Percentiles rank a stretch among this genome's conserved stretches.
Evolutionary conservation across 2,329 filamentous ascomycete species (phyloP).

Genomic region (Claviceps paspali): DNA sequence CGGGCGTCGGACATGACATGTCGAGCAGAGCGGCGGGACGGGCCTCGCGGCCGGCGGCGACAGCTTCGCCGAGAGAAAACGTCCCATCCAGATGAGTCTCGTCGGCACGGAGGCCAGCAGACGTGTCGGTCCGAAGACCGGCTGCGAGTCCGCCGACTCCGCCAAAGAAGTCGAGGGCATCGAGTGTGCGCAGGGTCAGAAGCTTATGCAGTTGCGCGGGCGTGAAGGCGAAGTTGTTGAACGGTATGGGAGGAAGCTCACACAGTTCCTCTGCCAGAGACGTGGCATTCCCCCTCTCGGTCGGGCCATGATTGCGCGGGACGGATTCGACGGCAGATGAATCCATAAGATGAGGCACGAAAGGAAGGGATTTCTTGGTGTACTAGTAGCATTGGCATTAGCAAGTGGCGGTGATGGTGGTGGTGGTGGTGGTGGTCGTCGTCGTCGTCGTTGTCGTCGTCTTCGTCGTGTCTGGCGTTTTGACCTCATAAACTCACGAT

Average conservation of each 20-base stretch:
- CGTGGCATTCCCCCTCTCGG: slow-evolving; percentile 6
- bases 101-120: slow-evolving; percentile 33
- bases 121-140: slow-evolving; percentile 33
- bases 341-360: too few relatives aligned
- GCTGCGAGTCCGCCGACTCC: slow-evolving; percentile 35
- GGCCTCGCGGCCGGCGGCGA: slow-evolving; percentile 20
- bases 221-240: slow-evolving; percentile 37
- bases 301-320: slow-evolving; percentile 1
- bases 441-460: too few relatives aligned
- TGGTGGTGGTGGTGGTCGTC: too few relatives aligned
- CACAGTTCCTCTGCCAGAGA: slow-evolving; percentile 11
- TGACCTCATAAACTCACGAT: too few relatives aligned
- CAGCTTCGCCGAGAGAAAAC: slow-evolving; percentile 34
- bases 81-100: slow-evolving; percentile 29
- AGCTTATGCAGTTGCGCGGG: slow-evolving; percentile 38
- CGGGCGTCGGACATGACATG: slow-evolving; percentile 8
- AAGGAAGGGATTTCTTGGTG: too few relatives aligned
- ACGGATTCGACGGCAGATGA: background rate
- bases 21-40: slow-evolving; percentile 13
- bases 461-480: too few relatives aligned
- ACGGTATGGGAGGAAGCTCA: slow-evolving; percentile 12
- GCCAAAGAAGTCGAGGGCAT: slow-evolving; percentile 35
- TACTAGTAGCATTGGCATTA: too few relatives aligned
- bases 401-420: too few relatives aligned
- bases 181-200: slow-evolving; percentile 31